phyloP scores from a whole-genome alignment of 306 rosid genomes.

The Clitoria ternatea region DNA sequence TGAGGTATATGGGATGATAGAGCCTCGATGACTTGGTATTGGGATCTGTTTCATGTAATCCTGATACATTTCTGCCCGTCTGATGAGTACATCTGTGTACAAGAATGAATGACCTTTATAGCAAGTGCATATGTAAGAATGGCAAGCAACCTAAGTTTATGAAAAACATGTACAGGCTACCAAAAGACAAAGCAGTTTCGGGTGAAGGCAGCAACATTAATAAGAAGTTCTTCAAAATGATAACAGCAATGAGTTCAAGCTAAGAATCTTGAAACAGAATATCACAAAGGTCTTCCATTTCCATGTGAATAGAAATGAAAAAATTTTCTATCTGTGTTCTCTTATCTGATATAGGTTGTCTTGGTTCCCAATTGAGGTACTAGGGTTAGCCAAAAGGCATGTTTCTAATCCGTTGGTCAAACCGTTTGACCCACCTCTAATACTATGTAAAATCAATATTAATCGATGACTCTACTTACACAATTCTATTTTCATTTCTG shows the following conservation, averaged over 20 bases:
- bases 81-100: slow-evolving; percentile 46
- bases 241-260: neutral
- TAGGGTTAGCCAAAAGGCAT: too few relatives aligned
- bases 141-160: neutral
- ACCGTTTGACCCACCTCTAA: too few relatives aligned
- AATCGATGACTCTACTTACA: too few relatives aligned
- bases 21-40: slow-evolving; percentile 69
- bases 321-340: neutral
- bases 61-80: slow-evolving; percentile 89
- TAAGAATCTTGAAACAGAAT: neutral
- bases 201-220: neutral
- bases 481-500: too few relatives aligned
- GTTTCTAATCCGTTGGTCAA: too few relatives aligned
- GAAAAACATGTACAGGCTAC: neutral
- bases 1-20: slow-evolving; percentile 69
- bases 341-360: neutral
- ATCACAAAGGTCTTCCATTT: neutral
- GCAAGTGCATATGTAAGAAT: neutral
- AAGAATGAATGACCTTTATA: slow-evolving; percentile 14
- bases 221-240: slow-evolving; percentile 1
- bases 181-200: neutral
- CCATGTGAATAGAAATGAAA: neutral
- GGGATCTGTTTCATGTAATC: slow-evolving; percentile 85
- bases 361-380: too few relatives aligned
- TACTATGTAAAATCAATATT: too few relatives aligned